A percentile compares a stretch with the other conserved stretches of the same genome.
These are phyloP conservation scores for Clavariopsis aquatica DNA, from an alignment of 495 filamentous ascomycete species.

Conservation along the genomic window DNA sequence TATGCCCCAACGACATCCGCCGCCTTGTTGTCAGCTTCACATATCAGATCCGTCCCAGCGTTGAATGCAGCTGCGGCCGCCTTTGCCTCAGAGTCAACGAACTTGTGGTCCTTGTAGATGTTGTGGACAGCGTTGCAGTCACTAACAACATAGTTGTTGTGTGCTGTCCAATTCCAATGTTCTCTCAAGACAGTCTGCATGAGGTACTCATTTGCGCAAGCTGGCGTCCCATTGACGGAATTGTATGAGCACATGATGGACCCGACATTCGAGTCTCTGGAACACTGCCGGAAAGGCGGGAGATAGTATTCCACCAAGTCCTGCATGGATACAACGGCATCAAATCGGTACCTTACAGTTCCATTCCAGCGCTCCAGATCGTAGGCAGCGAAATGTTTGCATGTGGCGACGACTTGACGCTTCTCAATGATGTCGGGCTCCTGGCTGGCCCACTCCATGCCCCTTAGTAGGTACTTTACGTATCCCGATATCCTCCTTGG, in stretches of 20 bases:
- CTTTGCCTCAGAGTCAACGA: constrained; percentile 48
- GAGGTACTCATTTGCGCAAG: constrained; percentile 57
- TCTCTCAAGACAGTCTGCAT: constrained; percentile 60
- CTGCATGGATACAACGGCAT: constrained; percentile 56
- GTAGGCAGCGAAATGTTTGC: constrained; percentile 65
- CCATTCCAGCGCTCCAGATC: constrained; percentile 63
- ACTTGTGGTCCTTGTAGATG: constrained; percentile 57
- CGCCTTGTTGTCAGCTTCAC: constrained; percentile 10
- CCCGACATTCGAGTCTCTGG: constrained; percentile 56
- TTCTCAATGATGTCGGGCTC: constrained; percentile 47
- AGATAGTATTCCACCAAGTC: constrained; percentile 60
- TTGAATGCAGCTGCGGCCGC: constrained; percentile 56
- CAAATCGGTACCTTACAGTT: constrained; percentile 54
- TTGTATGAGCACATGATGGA: constrained; percentile 67
- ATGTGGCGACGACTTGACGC: constrained; percentile 47
- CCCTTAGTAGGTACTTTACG: constrained; percentile 4
- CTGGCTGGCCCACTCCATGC: constrained; percentile 8
- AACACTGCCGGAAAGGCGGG: constrained; percentile 52
- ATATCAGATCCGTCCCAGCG: constrained; percentile 51
- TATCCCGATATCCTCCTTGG: constrained; percentile 1
- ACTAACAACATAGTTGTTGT: constrained; percentile 57
- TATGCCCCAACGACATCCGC: constrained; percentile 25
- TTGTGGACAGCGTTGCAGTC: constrained; percentile 62
- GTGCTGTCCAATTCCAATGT: constrained; percentile 50
- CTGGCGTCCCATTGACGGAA: constrained; percentile 59